Evolutionary conservation across 2,329 filamentous ascomycete species (phyloP), one percentile per base, ranked within the genome.

Genomic region (Penicillium sp.): DNA sequence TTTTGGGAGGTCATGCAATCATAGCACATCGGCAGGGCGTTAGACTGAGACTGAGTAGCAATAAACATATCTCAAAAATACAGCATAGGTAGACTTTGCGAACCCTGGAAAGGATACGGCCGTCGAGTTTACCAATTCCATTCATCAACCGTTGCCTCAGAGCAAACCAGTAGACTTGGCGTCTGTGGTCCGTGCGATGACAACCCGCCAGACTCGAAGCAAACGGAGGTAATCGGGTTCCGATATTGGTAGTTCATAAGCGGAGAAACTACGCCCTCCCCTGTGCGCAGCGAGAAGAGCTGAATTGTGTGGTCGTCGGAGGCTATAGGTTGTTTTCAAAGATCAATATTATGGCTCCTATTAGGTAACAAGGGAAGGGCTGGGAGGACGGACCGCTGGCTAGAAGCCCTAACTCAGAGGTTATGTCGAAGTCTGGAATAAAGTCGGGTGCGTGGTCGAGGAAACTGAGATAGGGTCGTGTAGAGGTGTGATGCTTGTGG

Each of bases 201-300:
- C 38, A 62, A 66, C 7, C 69, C 68, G 6, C 69, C 68, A 3
- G 68, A 64, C 56, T 79, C 75, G 45, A 80, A 79, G 8, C 70
- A 70, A 4, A 79, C 65, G 13, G 68, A 71, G 3, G 66, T 69
- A 11, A 78, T 73, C 1, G 67, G 51, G 3, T 66, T 31, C 0
- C 56, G 21, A 50, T 78, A 76, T 29, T 60, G 65, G 41, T 68
- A 68, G 17, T 68, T 61, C 7, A 69, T 68, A 13, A 73, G 35
- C 3, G 73, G 72, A 2, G 73, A 76, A 8, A 58, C 26, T 1
- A 79, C 68, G 11, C 71, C 63, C n/a, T 71, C 67, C 3, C 78
- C 78, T 3, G 73, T 76, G 2, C 67, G 69, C 19, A 79, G 68
- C 17, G 78, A 79, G 67, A 76, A 78, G 2, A 80, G 68, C 31